Conservation (phyloP, 2,329 filamentous ascomycete species). For the Penicillium aurantiogriseum region DNA sequence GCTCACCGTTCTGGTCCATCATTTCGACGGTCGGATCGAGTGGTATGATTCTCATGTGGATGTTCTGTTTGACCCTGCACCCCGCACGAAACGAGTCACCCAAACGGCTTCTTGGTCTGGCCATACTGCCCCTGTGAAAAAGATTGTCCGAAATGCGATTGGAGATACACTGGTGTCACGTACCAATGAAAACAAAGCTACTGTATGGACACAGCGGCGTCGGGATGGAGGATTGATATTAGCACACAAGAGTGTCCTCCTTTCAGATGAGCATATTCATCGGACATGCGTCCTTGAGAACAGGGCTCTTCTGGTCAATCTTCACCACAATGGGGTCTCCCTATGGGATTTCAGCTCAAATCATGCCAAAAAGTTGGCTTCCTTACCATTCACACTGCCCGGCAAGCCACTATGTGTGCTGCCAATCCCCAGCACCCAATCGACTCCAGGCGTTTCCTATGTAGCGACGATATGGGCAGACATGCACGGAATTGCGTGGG, state of each 20-base stretch:
- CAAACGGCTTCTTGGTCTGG: constrained; percentile 75
- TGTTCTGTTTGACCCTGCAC: constrained; percentile 72
- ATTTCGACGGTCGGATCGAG: constrained; percentile 80
- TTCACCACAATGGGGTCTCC: constrained; percentile 68
- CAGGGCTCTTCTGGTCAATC: constrained; percentile 75
- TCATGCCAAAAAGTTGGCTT: constrained; percentile 59
- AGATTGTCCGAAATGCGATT: constrained; percentile 81
- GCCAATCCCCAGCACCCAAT: constrained; percentile 62
- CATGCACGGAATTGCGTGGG: constrained; percentile 78
- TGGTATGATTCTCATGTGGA: constrained; percentile 78
- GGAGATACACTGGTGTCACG: constrained; percentile 78
- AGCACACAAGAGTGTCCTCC: constrained; percentile 66
- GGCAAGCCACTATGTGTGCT: constrained; percentile 79
- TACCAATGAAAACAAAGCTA: constrained; percentile 73
- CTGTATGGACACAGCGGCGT: constrained; percentile 73
- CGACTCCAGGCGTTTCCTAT: constrained; percentile 59
- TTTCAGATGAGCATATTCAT: constrained; percentile 69
- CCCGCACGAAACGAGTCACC: constrained; percentile 58
- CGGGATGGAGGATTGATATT: constrained; percentile 55
- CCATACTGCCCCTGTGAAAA: constrained; percentile 75
- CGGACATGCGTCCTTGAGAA: constrained; percentile 75
- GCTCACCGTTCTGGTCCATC: constrained; percentile 73
- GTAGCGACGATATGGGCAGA: constrained; percentile 80
- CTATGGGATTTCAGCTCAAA: constrained; percentile 74
- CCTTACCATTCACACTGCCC: constrained; percentile 56